Conservation (phyloP, 176 grass and related monocot species). For the Oryza brachyantha region DNA sequence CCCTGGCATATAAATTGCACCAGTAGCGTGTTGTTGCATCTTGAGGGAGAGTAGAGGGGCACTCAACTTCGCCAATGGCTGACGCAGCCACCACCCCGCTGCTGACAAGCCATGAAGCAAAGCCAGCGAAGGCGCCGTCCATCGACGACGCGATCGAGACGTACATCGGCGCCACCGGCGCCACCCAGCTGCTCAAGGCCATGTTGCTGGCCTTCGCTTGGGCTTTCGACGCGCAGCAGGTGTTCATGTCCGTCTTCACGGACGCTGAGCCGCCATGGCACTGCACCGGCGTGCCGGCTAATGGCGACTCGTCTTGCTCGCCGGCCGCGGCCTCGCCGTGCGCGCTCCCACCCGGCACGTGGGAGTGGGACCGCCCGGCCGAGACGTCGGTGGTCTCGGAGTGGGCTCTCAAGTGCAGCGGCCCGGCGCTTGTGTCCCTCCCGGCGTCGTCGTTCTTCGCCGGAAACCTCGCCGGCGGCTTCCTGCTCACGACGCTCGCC, state of each 20-base stretch:
- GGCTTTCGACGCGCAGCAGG: constrained; percentile 93
- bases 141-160: constrained; percentile 71
- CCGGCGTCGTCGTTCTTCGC: constrained; percentile 81
- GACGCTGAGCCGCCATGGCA: constrained; percentile 79
- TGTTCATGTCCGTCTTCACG: constrained; percentile 89
- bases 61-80: constrained; percentile 5
- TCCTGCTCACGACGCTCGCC: constrained; percentile 73
- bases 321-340: constrained; percentile 39
- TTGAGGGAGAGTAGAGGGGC: background rate
- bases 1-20: too few relatives aligned
- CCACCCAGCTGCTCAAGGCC: constrained; percentile 55
- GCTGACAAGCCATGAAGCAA: constrained; percentile 26
- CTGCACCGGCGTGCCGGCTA: constrained; percentile 49
- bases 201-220: constrained; percentile 63
- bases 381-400: constrained; percentile 60
- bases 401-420: constrained; percentile 72
- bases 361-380: constrained; percentile 60
- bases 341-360: constrained; percentile 42
- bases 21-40: too few relatives aligned
- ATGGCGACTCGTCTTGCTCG: constrained; percentile 37
- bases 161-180: constrained; percentile 49
- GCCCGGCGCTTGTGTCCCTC: constrained; percentile 60
- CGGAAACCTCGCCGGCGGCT: constrained; percentile 71
- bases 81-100: constrained; percentile 47
- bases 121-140: constrained; percentile 26